Conservation (phyloP, 2,329 filamentous ascomycete genomes). For the Metarhizium anisopliae region DNA sequence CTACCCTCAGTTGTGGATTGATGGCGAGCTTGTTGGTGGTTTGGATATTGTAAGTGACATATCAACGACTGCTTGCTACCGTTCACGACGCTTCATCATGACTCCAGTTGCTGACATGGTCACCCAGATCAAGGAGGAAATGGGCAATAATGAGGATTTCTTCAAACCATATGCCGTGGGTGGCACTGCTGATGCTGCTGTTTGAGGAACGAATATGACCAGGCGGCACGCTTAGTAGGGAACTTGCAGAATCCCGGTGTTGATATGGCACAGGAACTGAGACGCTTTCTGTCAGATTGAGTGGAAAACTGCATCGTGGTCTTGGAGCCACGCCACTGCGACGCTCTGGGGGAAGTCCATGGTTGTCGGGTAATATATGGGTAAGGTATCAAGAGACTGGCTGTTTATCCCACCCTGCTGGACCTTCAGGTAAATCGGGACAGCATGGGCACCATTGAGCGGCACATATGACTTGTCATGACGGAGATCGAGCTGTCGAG, state of each 20-base stretch:
- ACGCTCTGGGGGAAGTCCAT: neutral
- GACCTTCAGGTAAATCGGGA: neutral
- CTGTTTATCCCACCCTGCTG: neutral
- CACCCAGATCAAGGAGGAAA: slow-evolving; percentile 80
- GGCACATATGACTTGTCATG: neutral
- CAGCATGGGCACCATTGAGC: neutral
- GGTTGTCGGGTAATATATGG: neutral
- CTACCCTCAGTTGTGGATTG: slow-evolving; percentile 88
- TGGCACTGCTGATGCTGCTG: slow-evolving; percentile 28
- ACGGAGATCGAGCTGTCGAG: neutral
- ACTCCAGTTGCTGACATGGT: neutral
- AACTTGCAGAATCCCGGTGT: neutral
- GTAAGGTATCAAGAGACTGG: neutral
- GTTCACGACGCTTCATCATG: neutral
- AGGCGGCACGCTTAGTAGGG: neutral
- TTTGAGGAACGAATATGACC: slow-evolving; percentile 13
- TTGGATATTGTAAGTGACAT: slow-evolving; percentile 78
- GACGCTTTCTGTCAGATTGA: neutral
- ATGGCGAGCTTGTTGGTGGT: slow-evolving; percentile 84
- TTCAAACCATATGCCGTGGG: slow-evolving; percentile 62
- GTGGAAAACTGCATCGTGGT: neutral
- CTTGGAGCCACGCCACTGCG: neutral
- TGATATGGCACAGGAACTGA: neutral
- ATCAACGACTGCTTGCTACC: neutral
- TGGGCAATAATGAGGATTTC: slow-evolving; percentile 76